Conservation (phyloP, 1,284 basidiomycete genomes). For the Austroboletus novae-zelandiae region DNA sequence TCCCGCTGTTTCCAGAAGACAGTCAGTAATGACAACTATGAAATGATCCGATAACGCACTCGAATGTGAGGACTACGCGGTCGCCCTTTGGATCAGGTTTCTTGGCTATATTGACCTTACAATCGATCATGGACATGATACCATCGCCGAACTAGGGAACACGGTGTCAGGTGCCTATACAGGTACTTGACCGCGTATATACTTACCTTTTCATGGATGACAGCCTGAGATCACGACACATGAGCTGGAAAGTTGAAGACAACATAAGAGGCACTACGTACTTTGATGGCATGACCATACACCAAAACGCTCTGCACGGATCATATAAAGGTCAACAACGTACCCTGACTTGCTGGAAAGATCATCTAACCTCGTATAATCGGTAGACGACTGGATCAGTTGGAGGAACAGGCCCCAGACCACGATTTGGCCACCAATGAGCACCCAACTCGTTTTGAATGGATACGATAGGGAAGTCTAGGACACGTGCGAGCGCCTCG, state of each 20-base stretch:
- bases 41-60: constrained; percentile 49
- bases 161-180: neutral
- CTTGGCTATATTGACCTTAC: constrained; percentile 68
- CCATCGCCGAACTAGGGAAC: constrained; percentile 76
- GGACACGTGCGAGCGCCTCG: constrained; percentile 46
- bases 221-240: constrained; percentile 44
- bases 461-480: constrained; percentile 44
- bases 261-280: constrained; percentile 22
- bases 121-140: constrained; percentile 91
- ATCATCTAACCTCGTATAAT: constrained; percentile 67
- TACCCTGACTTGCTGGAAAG: neutral
- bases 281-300: constrained; percentile 80
- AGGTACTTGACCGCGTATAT: neutral
- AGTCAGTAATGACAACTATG: neutral
- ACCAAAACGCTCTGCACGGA: constrained; percentile 63
- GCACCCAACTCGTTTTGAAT: constrained; percentile 54
- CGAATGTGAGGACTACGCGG: constrained; percentile 78
- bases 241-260: neutral
- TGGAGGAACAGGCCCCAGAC: constrained; percentile 62
- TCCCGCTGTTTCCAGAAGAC: constrained; percentile 46
- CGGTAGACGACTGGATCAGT: constrained; percentile 84
- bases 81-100: constrained; percentile 83
- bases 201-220: constrained; percentile 85
- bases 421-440: constrained; percentile 72
- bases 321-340: neutral